Base-by-base conservation (phyloP, 2,329 filamentous ascomycete species). In the Neopestalotiopsis clavispora region DNA sequence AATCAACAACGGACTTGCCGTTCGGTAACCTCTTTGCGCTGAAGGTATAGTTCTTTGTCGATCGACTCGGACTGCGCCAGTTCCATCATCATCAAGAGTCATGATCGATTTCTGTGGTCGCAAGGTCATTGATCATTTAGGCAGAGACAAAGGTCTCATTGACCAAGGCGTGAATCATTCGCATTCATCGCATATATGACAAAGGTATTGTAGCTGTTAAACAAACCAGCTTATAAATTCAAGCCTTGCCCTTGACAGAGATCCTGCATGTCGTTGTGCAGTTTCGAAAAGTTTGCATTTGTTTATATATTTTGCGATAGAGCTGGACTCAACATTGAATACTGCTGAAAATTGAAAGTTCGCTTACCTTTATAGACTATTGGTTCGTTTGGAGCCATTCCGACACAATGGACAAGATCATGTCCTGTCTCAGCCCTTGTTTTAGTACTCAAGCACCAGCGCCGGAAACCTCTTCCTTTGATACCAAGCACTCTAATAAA, bases 191-290 rank as follows among this genome's bases (percentile, higher is more conserved):
- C 32, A 10, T 12, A 12, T 13, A 63, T 13, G 20, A 65, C n/a
- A 65, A 65, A 52, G 62, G 62, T 45, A 65, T 65, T 65, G 62
- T 65, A 28, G 12, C 4, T 52, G 32, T 49, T 49, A 30, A 12
- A 30, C 62, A 49, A 49, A 30, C 32, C 32, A 12, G n/a, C 20
- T 30, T 63, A 63, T 63, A 63, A 38, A 63, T n/a, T 30, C 23
- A 28, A 4, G n/a, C 34, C 17, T 60, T 9, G 20, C 40, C 60
- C 38, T 42, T 40, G 30, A 17, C 30, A 63, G n/a, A 40, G 4
- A 40, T 13, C 34, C 30, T 23, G n/a, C 30, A n/a, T 60, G 45
- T 60, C 20, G 23, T 60, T 28, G 23, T 9, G 13, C 30, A 10
- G 57, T 60, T 34, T 34, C 23, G 7, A 14, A 34, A 34, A 60